Evolutionary conservation across 768 basidiomycete genomes (phyloP).

Genomic region (Hydnum rufescens): DNA sequence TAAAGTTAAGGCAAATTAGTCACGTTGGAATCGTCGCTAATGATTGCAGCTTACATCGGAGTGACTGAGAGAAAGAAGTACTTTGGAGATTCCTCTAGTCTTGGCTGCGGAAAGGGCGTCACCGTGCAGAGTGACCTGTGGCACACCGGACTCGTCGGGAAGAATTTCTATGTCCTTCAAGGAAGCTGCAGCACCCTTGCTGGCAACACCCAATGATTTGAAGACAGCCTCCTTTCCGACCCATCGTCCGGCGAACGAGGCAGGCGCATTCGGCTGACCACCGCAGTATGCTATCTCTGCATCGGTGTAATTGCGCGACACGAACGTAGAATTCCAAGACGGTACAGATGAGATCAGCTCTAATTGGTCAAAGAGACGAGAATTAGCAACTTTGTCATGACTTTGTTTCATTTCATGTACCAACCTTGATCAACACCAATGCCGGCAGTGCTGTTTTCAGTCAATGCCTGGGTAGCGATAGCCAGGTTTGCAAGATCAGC

Average conservation of each 20-base stretch:
- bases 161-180: slow-evolving; percentile 97
- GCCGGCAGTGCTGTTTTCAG: slow-evolving; percentile 38
- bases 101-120: slow-evolving; percentile 59
- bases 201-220: slow-evolving; percentile 80
- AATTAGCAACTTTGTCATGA: too few species aligned
- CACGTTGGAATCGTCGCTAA: too few species aligned
- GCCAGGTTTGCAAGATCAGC: slow-evolving; percentile 49
- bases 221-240: slow-evolving; percentile 93
- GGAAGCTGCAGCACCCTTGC: slow-evolving; percentile 82
- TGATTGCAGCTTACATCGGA: slow-evolving; percentile 67
- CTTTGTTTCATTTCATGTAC: too few species aligned
- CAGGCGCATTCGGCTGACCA: slow-evolving; percentile 62
- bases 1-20: too few species aligned
- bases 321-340: slow-evolving; percentile 69
- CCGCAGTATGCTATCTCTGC: slow-evolving; percentile 74
- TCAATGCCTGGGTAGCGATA: slow-evolving; percentile 32
- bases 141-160: slow-evolving; percentile 54
- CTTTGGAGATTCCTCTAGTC: slow-evolving; percentile 46
- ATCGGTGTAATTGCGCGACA: slow-evolving; percentile 82
- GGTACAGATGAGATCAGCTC: slow-evolving; percentile 89
- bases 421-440: slow-evolving; percentile 88
- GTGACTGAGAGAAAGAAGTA: slow-evolving; percentile 79
- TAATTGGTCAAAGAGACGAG: slow-evolving; percentile 14
- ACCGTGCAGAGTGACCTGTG: slow-evolving; percentile 55
- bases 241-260: slow-evolving; percentile 95